phyloP scores from a whole-genome alignment of 2,329 filamentous ascomycete species.

The Claviceps capensis region DNA sequence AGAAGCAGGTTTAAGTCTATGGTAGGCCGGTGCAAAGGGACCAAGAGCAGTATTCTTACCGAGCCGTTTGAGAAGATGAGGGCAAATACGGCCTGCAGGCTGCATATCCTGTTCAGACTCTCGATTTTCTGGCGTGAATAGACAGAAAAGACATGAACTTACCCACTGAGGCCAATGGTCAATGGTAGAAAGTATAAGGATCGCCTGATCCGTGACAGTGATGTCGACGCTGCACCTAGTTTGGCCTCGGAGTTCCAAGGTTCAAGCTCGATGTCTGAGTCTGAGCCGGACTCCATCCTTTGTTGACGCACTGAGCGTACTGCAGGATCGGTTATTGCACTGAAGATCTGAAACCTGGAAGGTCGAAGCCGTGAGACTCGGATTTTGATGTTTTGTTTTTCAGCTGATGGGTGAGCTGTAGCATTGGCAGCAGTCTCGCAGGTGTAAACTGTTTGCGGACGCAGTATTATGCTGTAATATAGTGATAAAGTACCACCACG shows the following conservation, averaged over 20 bases:
- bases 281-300: background rate
- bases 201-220: background rate
- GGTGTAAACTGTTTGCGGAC: too few species aligned
- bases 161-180: background rate
- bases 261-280: background rate
- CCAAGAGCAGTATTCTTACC: background rate
- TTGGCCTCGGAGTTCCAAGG: background rate
- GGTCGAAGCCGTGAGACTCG: too few species aligned
- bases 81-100: background rate
- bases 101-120: background rate
- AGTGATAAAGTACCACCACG: too few species aligned
- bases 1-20: background rate
- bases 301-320: too few species aligned
- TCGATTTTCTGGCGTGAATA: too few species aligned
- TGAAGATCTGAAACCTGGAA: too few species aligned
- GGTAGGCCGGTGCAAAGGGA: background rate
- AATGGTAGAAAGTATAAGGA: background rate
- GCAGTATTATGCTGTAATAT: too few species aligned
- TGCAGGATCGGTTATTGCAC: background rate
- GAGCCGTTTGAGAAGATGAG: background rate
- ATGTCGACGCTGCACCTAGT: background rate
- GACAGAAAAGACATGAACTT: background rate
- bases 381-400: too few species aligned
- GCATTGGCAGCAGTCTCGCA: too few species aligned
- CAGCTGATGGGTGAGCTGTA: too few species aligned